Evolutionary conservation across 805 yeast species (phyloP).

Genomic region (Brettanomyces sp.): DNA sequence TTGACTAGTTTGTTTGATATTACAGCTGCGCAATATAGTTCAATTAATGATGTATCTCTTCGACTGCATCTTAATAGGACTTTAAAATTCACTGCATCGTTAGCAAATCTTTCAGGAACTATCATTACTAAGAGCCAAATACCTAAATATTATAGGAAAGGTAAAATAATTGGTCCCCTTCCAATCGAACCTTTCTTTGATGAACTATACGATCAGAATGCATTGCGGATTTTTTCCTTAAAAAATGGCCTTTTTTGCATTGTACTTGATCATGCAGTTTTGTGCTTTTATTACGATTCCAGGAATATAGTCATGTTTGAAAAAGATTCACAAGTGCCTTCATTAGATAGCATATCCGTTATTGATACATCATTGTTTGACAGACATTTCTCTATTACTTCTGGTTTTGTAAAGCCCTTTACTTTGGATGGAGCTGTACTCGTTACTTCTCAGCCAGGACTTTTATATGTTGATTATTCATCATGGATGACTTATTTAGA

Average conservation of each 20-base stretch:
- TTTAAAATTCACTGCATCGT: slow-evolving; percentile 16
- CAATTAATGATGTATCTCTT: slow-evolving; percentile 12
- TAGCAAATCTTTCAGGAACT: slow-evolving; percentile 9
- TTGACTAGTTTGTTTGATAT: slow-evolving; percentile 20
- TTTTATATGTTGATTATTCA: slow-evolving; percentile 21
- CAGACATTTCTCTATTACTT: slow-evolving; percentile 3
- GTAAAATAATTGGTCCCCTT: slow-evolving; percentile 39
- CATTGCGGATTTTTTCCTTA: slow-evolving; percentile 20
- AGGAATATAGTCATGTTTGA: slow-evolving; percentile 19
- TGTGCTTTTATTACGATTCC: slow-evolving; percentile 14
- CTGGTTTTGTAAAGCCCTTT: slow-evolving; percentile 14
- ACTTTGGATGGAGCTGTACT: slow-evolving; percentile 12
- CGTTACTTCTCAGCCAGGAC: slow-evolving; percentile 11
- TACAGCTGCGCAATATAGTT: slow-evolving; percentile 13
- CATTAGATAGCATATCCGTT: slow-evolving; percentile 3
- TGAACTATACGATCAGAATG: slow-evolving; percentile 37
- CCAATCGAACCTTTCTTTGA: slow-evolving; percentile 46
- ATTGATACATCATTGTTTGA: slow-evolving; percentile 9
- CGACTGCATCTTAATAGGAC: slow-evolving; percentile 11
- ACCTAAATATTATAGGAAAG: slow-evolving; percentile 12
- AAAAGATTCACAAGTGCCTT: slow-evolving; percentile 1
- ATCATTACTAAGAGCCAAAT: slow-evolving; percentile 5
- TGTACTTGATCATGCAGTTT: slow-evolving; percentile 13
- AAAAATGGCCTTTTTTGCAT: slow-evolving; percentile 17
- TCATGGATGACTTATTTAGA: slow-evolving; percentile 17